Evolutionary conservation across 768 basidiomycete species (phyloP).

Genomic region (Krasilnikovozyma curviuscula): DNA sequence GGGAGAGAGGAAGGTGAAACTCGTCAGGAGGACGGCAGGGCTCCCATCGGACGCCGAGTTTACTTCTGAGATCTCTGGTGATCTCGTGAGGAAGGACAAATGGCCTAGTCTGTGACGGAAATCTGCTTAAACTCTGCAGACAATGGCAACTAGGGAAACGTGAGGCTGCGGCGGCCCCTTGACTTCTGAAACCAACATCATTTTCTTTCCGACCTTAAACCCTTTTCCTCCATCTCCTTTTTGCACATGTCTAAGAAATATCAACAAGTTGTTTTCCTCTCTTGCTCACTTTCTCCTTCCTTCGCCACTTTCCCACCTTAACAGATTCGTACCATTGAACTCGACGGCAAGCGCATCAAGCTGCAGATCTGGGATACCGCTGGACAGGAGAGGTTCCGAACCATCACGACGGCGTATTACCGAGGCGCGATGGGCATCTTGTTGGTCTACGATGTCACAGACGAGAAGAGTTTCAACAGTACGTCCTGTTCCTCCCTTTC

Average conservation of each 20-base stretch:
- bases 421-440: slow-evolving; percentile 97
- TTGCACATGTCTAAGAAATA: background rate
- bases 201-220: background rate
- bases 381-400: slow-evolving; percentile 94
- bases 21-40: no score
- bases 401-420: slow-evolving; percentile 97
- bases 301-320: background rate
- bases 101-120: no score
- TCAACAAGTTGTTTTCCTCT: background rate
- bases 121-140: no score
- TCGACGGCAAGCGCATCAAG: slow-evolving; percentile 94
- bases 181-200: no score
- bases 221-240: background rate
- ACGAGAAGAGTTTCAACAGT: slow-evolving; percentile 91
- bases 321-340: slow-evolving; percentile 83
- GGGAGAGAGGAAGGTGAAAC: no score
- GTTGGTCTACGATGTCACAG: slow-evolving; percentile 84
- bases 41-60: no score
- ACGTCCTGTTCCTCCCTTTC: slow-evolving; percentile 24
- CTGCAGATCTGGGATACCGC: slow-evolving; percentile 70
- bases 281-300: background rate
- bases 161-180: no score
- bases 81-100: no score
- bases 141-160: no score
- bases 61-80: no score